Percentiles rank a stretch among this genome's conserved stretches.
These are phyloP conservation scores for Hebeloma cylindrosporum DNA, from an alignment of 768 basidiomycete species.

Conservation along the genomic window DNA sequence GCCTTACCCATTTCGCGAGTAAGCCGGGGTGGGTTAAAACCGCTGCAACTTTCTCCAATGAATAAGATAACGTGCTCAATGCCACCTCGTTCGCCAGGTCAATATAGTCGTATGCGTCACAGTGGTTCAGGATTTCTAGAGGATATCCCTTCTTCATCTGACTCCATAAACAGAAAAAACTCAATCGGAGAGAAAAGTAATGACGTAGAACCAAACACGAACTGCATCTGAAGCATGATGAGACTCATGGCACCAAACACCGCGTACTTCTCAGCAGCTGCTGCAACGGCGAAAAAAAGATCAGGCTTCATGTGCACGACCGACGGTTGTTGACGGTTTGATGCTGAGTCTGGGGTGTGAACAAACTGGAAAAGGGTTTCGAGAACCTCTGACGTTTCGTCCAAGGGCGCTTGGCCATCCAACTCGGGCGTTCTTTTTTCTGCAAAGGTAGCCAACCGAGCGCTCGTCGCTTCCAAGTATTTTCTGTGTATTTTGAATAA, in stretches of 20 bases:
- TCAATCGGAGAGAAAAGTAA: too few relatives aligned
- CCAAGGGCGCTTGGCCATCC: constrained; percentile 17
- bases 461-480: not conserved
- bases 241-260: constrained; percentile 24
- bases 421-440: too few relatives aligned
- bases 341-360: constrained; percentile 15
- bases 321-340: constrained; percentile 25
- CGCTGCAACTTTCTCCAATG: constrained; percentile 26
- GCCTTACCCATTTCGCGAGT: constrained; percentile 33
- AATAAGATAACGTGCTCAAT: not conserved
- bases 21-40: constrained; percentile 33
- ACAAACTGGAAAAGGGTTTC: constrained; percentile 27
- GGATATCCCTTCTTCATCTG: too few relatives aligned
- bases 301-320: constrained; percentile 17
- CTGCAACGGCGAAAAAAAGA: constrained; percentile 20
- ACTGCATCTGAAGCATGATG: constrained; percentile 22
- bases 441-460: constrained; percentile 1
- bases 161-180: too few relatives aligned
- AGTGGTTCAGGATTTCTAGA: constrained; percentile 3
- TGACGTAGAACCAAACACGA: too few relatives aligned
- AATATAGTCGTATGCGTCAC: not conserved
- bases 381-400: constrained; percentile 21
- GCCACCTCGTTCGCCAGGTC: constrained; percentile 15
- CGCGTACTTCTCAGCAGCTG: constrained; percentile 31
- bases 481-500: constrained; percentile 7